Conservation (phyloP, 306 rosid genomes). For the Fragaria vesca region DNA sequence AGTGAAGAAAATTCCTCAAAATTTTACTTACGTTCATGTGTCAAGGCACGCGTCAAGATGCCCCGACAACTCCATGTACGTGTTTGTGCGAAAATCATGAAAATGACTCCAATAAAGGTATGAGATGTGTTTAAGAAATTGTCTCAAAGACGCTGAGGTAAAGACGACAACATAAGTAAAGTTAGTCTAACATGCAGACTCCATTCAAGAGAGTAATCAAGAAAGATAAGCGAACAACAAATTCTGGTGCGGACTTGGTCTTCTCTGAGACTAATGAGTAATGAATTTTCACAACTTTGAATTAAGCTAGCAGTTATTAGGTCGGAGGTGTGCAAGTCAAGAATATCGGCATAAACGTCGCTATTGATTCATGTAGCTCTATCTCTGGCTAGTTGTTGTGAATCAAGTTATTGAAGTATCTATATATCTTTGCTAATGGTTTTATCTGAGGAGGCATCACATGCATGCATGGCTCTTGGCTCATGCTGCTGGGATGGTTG, state of each 20-base stretch:
- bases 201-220: no score
- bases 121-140: background rate
- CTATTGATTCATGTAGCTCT: background rate
- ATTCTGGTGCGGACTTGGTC: background rate
- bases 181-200: background rate
- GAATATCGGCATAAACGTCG: background rate
- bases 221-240: no score
- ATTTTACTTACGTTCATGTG: no score
- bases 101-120: no score
- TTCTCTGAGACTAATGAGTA: background rate
- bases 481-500: slow-evolving; percentile 2
- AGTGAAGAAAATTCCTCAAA: background rate
- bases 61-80: no score
- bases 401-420: background rate
- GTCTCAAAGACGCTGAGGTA: background rate
- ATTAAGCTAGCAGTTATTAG: background rate
- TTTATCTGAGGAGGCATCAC: slow-evolving; percentile 16
- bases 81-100: no score
- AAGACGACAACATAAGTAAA: background rate
- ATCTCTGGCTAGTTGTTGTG: background rate
- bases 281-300: background rate
- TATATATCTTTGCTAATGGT: background rate
- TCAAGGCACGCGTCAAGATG: no score
- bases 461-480: slow-evolving; percentile 25
- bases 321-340: background rate